Base-by-base conservation (phyloP, 352 stramenopile species). In the Pythium aquatile region DNA sequence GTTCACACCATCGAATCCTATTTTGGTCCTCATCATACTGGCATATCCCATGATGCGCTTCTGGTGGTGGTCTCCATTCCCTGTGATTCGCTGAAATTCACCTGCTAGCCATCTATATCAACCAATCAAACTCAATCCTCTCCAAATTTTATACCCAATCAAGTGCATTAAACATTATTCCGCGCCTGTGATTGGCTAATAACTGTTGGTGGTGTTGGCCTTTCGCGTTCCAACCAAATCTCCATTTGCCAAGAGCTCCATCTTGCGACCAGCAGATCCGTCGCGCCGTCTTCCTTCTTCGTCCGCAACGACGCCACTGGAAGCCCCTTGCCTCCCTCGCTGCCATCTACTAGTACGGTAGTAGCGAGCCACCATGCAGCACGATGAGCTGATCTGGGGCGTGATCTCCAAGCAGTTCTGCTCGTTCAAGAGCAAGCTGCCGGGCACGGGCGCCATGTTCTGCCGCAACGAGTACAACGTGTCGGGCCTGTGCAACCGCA, bases 331-430 rank as follows among this genome's bases (percentile, higher is more conserved):
- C 47, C 17, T 6, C 9, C 28, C 16, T 17, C 20, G 9, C 16
- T 32, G 13, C 30, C 58, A 3, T 10, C 49, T 16, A 28, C 5
- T 53, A 16, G 9, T 33, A 46, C 60, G 26, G 20, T 24, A 24
- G 20, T 24, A 24, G 20, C 20, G 20, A 24, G 20, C 5, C 53
- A 82, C 66, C 56, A 98, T 98, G 91, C 89, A 98, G 78, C 88
- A 98, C 74, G 98, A 99, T 78, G 97, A 99, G 85, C 89, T 99
- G 51, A 99, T 99, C 72, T 99, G 98, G 98, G 77, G 97, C 67
- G 89, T 99, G 57, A 98, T 99, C 75, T 98, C 98, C 69, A 91
- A 99, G 75, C 88, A 98, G 76, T 99, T 99, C 75, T 99, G 98
- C 85, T 99, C 96, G 46, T 99, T 98, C 84, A 99, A 99, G 89